Conservation (phyloP, 257 asterid genomes). For the Salvia miltiorrhiza region DNA sequence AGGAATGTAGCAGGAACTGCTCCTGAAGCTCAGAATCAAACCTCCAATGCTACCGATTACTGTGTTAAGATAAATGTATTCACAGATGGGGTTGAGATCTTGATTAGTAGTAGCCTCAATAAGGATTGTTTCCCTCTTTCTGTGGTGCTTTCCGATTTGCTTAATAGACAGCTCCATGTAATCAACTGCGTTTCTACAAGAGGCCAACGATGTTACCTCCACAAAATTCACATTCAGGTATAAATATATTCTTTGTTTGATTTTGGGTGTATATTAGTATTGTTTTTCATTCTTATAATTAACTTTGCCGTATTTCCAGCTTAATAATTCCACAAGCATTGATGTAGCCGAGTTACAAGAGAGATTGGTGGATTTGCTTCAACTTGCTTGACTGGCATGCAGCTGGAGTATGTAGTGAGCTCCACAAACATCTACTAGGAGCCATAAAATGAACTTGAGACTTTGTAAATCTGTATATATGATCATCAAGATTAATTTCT, state of each 20-base stretch:
- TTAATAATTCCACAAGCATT: constrained; percentile 15
- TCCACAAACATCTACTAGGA: too few species aligned
- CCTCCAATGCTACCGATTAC: not conserved
- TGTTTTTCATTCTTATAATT: too few species aligned
- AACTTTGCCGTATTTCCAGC: not conserved
- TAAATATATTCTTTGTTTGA: not conserved
- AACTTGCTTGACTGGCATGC: not conserved
- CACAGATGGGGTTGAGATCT: constrained; percentile 28
- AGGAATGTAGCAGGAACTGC: not conserved
- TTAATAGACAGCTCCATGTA: constrained; percentile 16
- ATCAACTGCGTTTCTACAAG: constrained; percentile 24
- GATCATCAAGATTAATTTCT: too few species aligned
- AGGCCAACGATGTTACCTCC: constrained; percentile 1
- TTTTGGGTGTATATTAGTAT: too few species aligned
- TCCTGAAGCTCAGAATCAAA: not conserved
- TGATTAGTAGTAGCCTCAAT: constrained; percentile 25
- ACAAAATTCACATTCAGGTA: constrained; percentile 36
- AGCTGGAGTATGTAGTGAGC: too few species aligned
- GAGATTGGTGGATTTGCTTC: constrained; percentile 14
- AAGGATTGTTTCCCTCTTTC: constrained; percentile 28
- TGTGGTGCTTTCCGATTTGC: constrained; percentile 28
- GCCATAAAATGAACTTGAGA: too few species aligned
- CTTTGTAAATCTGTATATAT: too few species aligned
- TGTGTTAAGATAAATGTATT: constrained; percentile 21
- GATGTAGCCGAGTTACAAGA: constrained; percentile 20